phyloP scores from a whole-genome alignment of 805 yeast genomes.

The Yarrowia porcina region DNA sequence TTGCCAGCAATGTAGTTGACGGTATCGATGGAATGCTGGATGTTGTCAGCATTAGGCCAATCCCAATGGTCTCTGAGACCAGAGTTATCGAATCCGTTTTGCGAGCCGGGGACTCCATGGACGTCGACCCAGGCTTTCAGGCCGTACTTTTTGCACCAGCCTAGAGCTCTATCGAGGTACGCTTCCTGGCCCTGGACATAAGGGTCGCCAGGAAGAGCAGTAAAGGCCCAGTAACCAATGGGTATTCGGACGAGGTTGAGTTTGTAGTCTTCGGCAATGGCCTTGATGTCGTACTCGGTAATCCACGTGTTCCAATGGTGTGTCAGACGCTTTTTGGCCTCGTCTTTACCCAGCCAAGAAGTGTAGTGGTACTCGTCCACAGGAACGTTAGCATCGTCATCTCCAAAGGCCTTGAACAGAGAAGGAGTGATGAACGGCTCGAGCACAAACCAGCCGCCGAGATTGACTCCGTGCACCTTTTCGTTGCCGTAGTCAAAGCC shows the following conservation, averaged over 20 bases:
- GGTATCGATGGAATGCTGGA: constrained; percentile 53
- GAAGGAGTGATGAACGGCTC: constrained; percentile 87
- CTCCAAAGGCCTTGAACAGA: constrained; percentile 52
- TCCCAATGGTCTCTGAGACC: constrained; percentile 65
- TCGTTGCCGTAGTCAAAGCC: constrained; percentile 35
- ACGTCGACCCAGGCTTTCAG: constrained; percentile 85
- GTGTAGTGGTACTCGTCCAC: constrained; percentile 80
- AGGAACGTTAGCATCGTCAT: constrained; percentile 48
- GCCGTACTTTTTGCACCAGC: constrained; percentile 62
- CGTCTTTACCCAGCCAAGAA: constrained; percentile 55
- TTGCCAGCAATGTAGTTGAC: constrained; percentile 53
- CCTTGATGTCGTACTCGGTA: constrained; percentile 65
- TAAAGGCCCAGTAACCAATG: constrained; percentile 92
- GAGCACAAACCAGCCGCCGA: constrained; percentile 88
- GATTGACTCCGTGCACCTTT: constrained; percentile 51
- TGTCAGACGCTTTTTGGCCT: constrained; percentile 51
- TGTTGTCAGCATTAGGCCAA: constrained; percentile 54
- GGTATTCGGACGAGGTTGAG: constrained; percentile 87
- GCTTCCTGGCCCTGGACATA: constrained; percentile 77
- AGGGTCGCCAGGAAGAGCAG: constrained; percentile 62
- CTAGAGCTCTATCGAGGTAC: constrained; percentile 71
- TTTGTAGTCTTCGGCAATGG: constrained; percentile 55
- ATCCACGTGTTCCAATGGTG: constrained; percentile 79
- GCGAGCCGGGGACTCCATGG: constrained; percentile 97
- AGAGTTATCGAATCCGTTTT: constrained; percentile 93